These are phyloP conservation scores for Lizonia empirigonia DNA, from an alignment of 2,329 filamentous ascomycete genomes.

Conservation along the genomic window DNA sequence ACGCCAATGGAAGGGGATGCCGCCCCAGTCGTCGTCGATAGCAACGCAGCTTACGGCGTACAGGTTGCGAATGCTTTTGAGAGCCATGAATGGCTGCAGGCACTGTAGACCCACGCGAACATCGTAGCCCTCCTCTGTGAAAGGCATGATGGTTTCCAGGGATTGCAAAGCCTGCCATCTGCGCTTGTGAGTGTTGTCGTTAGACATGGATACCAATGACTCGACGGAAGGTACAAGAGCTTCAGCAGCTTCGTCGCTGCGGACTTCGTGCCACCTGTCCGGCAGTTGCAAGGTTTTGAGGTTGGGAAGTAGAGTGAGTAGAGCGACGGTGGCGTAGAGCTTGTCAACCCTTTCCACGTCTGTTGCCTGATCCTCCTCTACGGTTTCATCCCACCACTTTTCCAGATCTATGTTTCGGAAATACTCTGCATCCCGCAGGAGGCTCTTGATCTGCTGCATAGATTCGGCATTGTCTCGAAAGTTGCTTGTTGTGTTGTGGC, in stretches of 20 bases:
- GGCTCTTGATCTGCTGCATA: constrained; percentile 27
- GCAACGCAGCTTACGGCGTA: constrained; percentile 42
- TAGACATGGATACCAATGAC: constrained; percentile 24
- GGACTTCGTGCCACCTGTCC: constrained; percentile 36
- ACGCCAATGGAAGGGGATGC: constrained; percentile 38
- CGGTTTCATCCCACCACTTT: constrained; percentile 37
- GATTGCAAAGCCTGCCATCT: constrained; percentile 25
- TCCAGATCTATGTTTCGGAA: constrained; percentile 25
- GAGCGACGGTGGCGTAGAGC: constrained; percentile 31
- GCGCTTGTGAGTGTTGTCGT: constrained; percentile 8
- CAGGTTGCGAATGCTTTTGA: constrained; percentile 34
- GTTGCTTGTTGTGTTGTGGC: constrained; percentile 1
- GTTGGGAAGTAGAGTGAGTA: constrained; percentile 39
- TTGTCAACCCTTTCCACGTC: constrained; percentile 22
- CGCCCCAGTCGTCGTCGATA: constrained; percentile 39
- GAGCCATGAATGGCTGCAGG: constrained; percentile 36
- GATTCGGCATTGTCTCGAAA: constrained; percentile 30
- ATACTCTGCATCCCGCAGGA: constrained; percentile 25
- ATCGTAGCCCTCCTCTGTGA: constrained; percentile 39
- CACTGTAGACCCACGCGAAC: constrained; percentile 35
- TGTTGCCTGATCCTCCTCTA: constrained; percentile 26
- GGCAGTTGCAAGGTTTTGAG: constrained; percentile 36
- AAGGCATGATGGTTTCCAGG: constrained; percentile 39
- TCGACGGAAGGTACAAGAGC: constrained; percentile 27
- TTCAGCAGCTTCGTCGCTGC: constrained; percentile 23